Evolutionary conservation across 805 yeast species (phyloP).

Genomic region (Yamadazyma takamatsuzukensis): DNA sequence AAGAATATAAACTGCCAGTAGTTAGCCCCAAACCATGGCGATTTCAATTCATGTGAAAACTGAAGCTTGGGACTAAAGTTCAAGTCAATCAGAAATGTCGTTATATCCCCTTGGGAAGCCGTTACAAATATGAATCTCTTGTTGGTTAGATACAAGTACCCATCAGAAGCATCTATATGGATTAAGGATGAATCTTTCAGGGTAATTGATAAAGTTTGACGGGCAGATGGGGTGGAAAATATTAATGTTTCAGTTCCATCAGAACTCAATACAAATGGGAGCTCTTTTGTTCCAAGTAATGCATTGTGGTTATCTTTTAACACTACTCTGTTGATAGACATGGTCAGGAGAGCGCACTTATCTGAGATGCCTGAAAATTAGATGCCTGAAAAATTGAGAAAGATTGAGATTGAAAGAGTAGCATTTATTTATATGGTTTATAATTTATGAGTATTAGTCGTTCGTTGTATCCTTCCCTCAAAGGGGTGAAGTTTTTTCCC

Average conservation of each 20-base stretch:
- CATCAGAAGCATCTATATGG: constrained; percentile 33
- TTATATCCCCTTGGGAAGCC: constrained; percentile 38
- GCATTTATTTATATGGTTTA: too few relatives aligned
- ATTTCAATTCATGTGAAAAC: constrained; percentile 37
- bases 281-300: constrained; percentile 4
- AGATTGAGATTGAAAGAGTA: too few relatives aligned
- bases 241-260: constrained; percentile 17
- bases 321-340: constrained; percentile 28
- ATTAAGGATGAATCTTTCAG: constrained; percentile 14
- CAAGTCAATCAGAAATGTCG: constrained; percentile 37
- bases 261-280: constrained; percentile 17
- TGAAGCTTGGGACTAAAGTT: constrained; percentile 22
- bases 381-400: too few relatives aligned
- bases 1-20: constrained; percentile 43
- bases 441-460: too few relatives aligned
- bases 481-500: constrained; percentile 12
- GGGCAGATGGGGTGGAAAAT: constrained; percentile 11
- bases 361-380: constrained; percentile 1
- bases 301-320: constrained; percentile 12
- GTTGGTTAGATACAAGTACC: constrained; percentile 40
- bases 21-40: constrained; percentile 56
- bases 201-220: constrained; percentile 28
- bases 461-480: constrained; percentile 26
- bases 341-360: constrained; percentile 3
- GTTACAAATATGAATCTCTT: constrained; percentile 38